phyloP scores from a whole-genome alignment of 257 asterid species.

The Anisodus tanguticus region DNA sequence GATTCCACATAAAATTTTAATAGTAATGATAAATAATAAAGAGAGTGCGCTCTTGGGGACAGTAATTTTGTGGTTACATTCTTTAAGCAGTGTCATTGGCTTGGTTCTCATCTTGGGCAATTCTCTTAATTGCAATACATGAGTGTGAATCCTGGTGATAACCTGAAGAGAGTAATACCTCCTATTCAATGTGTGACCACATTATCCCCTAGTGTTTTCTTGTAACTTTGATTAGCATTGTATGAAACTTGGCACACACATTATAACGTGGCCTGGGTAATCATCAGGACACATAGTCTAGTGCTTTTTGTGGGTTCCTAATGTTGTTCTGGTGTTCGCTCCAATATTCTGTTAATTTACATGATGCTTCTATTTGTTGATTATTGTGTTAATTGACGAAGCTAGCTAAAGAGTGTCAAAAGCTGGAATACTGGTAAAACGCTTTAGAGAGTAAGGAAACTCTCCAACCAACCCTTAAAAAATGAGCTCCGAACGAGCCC shows the following conservation, averaged over 20 bases:
- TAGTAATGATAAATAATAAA: not conserved
- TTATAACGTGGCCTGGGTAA: not conserved
- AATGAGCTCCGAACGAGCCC: not conserved
- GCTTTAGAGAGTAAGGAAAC: not conserved
- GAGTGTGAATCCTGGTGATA: not conserved
- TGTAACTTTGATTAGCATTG: not conserved
- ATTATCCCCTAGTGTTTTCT: not conserved
- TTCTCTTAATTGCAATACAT: not conserved
- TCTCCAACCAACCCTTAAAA: not conserved
- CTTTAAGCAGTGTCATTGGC: not conserved
- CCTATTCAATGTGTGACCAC: not conserved
- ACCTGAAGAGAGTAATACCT: not conserved
- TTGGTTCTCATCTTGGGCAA: not conserved
- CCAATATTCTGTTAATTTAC: not conserved
- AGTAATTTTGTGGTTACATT: not conserved
- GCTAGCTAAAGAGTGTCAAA: conserved; percentile 9
- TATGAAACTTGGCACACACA: not conserved
- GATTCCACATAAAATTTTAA: not conserved
- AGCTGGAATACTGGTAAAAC: not conserved
- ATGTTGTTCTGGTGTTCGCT: not conserved
- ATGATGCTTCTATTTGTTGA: not conserved
- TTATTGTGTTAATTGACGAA: not conserved
- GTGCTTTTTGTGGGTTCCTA: conserved; percentile 8
- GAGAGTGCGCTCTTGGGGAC: not conserved
- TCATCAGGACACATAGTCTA: not conserved